These are phyloP conservation scores for Prunus salicina DNA, from an alignment of 306 rosid species.

Conservation along the genomic window DNA sequence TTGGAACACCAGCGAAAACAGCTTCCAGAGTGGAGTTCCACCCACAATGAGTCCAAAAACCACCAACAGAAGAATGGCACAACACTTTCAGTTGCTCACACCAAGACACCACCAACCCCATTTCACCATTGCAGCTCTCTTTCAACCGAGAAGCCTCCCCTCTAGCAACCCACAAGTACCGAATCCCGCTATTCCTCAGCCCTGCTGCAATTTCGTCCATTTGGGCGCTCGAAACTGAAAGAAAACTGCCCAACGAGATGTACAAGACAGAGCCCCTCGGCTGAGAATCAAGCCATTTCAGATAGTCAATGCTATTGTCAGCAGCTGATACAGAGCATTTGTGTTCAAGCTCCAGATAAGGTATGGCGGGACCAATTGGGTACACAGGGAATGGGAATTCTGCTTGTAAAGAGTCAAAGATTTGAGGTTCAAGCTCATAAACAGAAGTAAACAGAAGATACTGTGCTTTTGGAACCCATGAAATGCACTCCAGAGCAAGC, in stretches of 20 bases:
- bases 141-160: constrained; percentile 33
- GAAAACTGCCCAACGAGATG: constrained; percentile 59
- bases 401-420: constrained; percentile 30
- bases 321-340: neutral
- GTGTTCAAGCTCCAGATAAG: constrained; percentile 28
- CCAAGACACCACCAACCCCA: constrained; percentile 27
- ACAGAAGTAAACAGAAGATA: constrained; percentile 43
- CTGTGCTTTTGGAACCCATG: constrained; percentile 32
- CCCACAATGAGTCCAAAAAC: constrained; percentile 26
- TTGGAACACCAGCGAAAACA: constrained; percentile 8
- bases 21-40: constrained; percentile 24
- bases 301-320: constrained; percentile 20
- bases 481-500: constrained; percentile 30
- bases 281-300: constrained; percentile 54
- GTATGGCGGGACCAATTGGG: constrained; percentile 54
- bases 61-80: constrained; percentile 26
- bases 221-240: constrained; percentile 40
- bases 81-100: constrained; percentile 27
- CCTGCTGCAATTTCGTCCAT: constrained; percentile 44
- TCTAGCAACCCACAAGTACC: constrained; percentile 53
- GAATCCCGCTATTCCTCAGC: constrained; percentile 21
- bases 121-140: constrained; percentile 6
- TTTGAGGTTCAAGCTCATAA: constrained; percentile 44
- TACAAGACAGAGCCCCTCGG: constrained; percentile 48
- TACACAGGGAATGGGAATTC: constrained; percentile 38